Evolutionary conservation across 495 filamentous ascomycete genomes (phyloP), one percentile per base, ranked within the genome.

Genomic region (Oleoguttula mirabilis): DNA sequence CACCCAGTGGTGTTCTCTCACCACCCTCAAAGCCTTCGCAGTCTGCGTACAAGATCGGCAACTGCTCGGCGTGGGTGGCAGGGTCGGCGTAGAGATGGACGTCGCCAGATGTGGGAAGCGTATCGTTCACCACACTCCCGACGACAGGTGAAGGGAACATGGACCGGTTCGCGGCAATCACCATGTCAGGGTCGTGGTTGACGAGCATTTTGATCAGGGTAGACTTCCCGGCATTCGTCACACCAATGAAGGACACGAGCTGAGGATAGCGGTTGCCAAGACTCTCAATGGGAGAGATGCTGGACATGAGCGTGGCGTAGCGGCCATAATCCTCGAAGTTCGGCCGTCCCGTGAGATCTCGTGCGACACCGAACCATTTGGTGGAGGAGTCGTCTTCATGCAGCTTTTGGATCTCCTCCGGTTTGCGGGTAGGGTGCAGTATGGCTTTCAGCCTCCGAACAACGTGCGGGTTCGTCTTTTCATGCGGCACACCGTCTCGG

Each of bases 11-110:
- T 4, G 60, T 50, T 7, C 55, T 58, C 43, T 72, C 68, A 0
- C 71, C 70, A 22, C 69, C 70, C 32, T 64, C 63, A 12, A 73
- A 58, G 2, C 71, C 70, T 51, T 77, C 73, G 37, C 70, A 76
- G 43, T 77, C 73, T 25, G 72, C 75, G 39, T 68, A 72, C 0
- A 79, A 61, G 2, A 76, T 58, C 1, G 72, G 73, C 4, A 39
- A 32, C n/a, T 54, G 36, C 11, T 57, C 53, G 10, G 55, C 51
- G 24, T 66, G 63, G 0, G 69, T 73, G 14, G 59, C 58, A 0
- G 74, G 75, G 53, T 82, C 76, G 0, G 66, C 56, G 39, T 79
- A 82, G 10, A 80, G 60, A 57, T 82, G 76, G 17, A 80, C 76
- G 50, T 77, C 72, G 10, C 64, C 75, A 4, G 75, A 76, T 4